These are phyloP conservation scores for Zarea fungicola DNA, from an alignment of 2,329 filamentous ascomycete genomes.

Conservation along the genomic window DNA sequence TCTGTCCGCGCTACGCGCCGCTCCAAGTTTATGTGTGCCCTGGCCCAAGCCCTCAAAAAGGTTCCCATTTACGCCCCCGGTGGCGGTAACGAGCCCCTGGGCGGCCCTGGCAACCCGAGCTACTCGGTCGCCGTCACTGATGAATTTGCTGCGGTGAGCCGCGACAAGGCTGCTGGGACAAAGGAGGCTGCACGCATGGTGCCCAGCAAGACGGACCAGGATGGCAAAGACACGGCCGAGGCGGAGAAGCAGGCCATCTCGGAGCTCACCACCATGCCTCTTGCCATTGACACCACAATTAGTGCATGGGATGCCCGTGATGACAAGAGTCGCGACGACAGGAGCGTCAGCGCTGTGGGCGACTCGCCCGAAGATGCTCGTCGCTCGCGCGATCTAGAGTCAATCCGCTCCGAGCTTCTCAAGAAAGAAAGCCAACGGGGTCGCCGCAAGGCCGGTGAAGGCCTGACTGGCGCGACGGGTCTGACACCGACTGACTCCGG, in stretches of 20 bases:
- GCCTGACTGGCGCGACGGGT: constrained; percentile 28
- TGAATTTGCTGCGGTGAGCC: constrained; percentile 57
- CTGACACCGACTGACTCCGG: constrained; percentile 25
- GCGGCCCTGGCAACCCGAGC: constrained; percentile 66
- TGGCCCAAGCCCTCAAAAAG: constrained; percentile 78
- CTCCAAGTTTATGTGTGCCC: constrained; percentile 94
- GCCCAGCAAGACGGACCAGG: constrained; percentile 35
- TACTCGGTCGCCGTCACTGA: constrained; percentile 77
- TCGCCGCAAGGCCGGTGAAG: constrained; percentile 45
- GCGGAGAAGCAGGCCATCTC: constrained; percentile 41
- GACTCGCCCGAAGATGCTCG: constrained; percentile 21
- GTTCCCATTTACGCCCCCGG: constrained; percentile 81
- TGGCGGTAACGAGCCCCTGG: constrained; percentile 58
- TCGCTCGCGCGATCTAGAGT: constrained; percentile 34
- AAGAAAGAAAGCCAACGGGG: constrained; percentile 43
- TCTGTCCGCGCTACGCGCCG: constrained; percentile 72
- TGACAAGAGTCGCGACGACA: constrained; percentile 24
- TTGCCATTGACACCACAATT: constrained; percentile 18
- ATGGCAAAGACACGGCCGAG: constrained; percentile 24
- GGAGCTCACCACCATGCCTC: constrained; percentile 37
- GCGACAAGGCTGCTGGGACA: constrained; percentile 46
- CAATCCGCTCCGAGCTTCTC: constrained; percentile 30
- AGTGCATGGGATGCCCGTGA: constrained; percentile 23
- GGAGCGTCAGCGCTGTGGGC: constrained; percentile 22
- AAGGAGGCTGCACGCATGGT: constrained; percentile 64